Base-by-base conservation (phyloP, 1,284 basidiomycete species). In the Stereum hirsutum region DNA sequence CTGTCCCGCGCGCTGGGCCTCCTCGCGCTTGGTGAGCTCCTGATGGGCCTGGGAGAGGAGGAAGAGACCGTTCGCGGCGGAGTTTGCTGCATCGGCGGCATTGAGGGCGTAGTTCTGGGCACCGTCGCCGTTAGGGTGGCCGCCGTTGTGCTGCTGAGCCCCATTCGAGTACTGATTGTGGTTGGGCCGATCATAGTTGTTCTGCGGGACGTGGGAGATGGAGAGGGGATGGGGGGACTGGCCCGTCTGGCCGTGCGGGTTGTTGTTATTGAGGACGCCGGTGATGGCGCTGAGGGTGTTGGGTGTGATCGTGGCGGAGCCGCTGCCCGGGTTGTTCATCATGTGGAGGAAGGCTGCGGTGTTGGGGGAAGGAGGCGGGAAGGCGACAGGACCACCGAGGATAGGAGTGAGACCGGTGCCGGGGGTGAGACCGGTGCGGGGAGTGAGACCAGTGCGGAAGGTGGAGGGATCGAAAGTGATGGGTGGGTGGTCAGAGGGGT, bases 1-100 rank as follows among this genome's bases (percentile, higher is more conserved):
- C n/a, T 52, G 52, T 32, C 46, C 49, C 8, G 56, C 57, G 42
- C 58, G 54, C 52, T 80, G 76, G 0, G 77, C 75, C 59, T 89
- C 87, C 57, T 95, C 92, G 20, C 90, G 81, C 69, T 95, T 95
- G n/a, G 89, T 89, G 45, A 96, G 78, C 70, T 96, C 92, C 59
- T 95, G 90, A 57, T 95, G 92, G 19, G 92, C 92, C 61, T 96
- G 91, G 6, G 83, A 88, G 45, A 97, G 79, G 39, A 97, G 69
- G 69, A 94, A 97, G 35, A 97, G 78, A 15, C 93, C 93, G 57
- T 93, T 94, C 43, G 91, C 85, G 26, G 89, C 88, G 6, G 71
- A 67, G 42, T 61, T 74, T 10, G 77, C 64, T 4, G 78, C 69
- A 31, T 62, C 72, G 38, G 65, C 68, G 1, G 75, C 62, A 26